Base-by-base conservation (phyloP, 768 basidiomycete species). In the Gymnopilus junonius region DNA sequence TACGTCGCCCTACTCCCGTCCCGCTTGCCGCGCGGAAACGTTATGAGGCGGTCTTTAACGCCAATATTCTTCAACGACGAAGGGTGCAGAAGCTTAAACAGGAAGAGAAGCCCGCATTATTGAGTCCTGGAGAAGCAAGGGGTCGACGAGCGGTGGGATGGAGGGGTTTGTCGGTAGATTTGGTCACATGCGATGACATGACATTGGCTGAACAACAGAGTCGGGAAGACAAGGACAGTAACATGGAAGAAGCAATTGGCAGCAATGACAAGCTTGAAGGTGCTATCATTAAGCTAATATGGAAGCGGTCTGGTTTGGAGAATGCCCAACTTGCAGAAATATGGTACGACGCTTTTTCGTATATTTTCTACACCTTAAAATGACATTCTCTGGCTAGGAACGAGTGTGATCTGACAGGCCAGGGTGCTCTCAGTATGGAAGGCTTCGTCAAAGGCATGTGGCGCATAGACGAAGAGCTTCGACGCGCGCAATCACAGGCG, bases 381-480 rank as follows among this genome's bases (percentile, higher is more conserved):
- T 46, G 14, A 27, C n/a, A 43, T 50, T 39, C 53, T 65, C 34
- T 23, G 45, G 25, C n/a, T 64, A 93, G 92, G 92, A 80, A 78
- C 55, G 91, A 92, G 69, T 92, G 88, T 66, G 91, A 93, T 73
- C 74, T 82, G 3, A 73, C 74, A 3, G 72, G 77, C 4, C 77
- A 74, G 31, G 91, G 91, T 3, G 79, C 79, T n/a, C 78, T 94
- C 11, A 84, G 87, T 65, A 77, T 85, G 4, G 89, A 91, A 17
- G 79, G 78, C 17, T 94, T 94, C 66, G 83, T 87, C 40, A 84
- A 82, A 65, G 93, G 91, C 55, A 93, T 93, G 91, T 93, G 92
- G 92, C 85, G 87, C 37, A 91, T 94, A 29, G 92, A 94, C 74
- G 91, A 92, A 73, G 92, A 93, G 67, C 84, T 94, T 12, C 80